Evolutionary conservation across 1,284 basidiomycete species (phyloP), one percentile per base, ranked within the genome.

Genomic region (Melampsora americana): DNA sequence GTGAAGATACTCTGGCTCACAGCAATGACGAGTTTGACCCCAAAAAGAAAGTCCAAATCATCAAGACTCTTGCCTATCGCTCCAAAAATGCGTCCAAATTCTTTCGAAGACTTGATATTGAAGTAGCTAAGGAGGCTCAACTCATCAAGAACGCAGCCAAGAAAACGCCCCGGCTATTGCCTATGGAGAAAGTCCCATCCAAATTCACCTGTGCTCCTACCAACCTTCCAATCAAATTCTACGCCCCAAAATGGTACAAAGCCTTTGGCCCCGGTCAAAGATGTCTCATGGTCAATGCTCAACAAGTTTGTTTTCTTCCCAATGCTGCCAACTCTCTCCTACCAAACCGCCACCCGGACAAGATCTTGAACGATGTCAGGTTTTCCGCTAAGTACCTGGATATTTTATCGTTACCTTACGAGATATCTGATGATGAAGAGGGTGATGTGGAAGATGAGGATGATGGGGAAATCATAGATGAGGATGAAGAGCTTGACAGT

Each of bases 161-260:
- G 16, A 61, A 32, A 6, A 30, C 48, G 20, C 48, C 50, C 26
- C 30, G 39, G 7, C 44, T 18, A 60, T 62, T 70, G 28, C 53
- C 69, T 3, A 11, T 20, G 42, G 18, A 1, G 4, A 3, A 9
- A n/a, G n/a, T 44, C 20, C 28, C 60, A 14, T 64, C 69, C 20
- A 50, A 2, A 11, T 71, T 62, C 69, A 61, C 32, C 4, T 14
- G 14, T 3, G 59, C 64, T 32, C 64, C 64, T 42, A 42, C 32
- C 20, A 35, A 46, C 35, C 23, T 75, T n/a, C 72, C 72, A 23
- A 75, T 75, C 39, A n/a, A 75, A 30, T 75, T 74, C 30, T 74
- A 67, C 44, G 3, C 18, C 65, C 64, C 32, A 4, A 60, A 60
- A 44, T 74, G 72, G 72, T 68, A 32, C 66, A 56, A 62, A 20